A percentile compares a stretch with the other conserved stretches of the same genome.
Evolutionary conservation across 352 stramenopile species (phyloP).

Genomic region (Elongisporangium undulatum): DNA sequence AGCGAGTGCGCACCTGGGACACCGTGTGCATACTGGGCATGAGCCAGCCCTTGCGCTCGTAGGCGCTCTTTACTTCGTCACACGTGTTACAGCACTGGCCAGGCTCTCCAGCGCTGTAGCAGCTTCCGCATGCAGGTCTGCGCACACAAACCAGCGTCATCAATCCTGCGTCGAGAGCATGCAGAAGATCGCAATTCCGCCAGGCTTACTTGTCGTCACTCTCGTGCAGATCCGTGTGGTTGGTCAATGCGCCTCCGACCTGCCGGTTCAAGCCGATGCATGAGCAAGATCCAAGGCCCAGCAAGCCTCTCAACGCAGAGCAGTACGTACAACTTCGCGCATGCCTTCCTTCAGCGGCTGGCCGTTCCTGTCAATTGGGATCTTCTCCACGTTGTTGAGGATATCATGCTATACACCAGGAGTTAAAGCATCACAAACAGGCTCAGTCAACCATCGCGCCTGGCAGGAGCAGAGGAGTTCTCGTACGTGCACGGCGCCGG

Average conservation of each 20-base stretch:
- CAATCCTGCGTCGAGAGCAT: neutral
- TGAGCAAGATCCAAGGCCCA: neutral
- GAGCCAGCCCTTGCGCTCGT: slow-evolving; percentile 65
- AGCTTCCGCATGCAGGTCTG: slow-evolving; percentile 65
- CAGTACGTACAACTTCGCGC: slow-evolving; percentile 27
- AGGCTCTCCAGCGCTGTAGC: slow-evolving; percentile 63
- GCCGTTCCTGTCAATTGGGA: slow-evolving; percentile 45
- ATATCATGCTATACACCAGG: slow-evolving; percentile 53
- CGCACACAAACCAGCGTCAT: neutral
- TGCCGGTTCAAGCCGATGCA: slow-evolving; percentile 4
- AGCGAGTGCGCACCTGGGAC: slow-evolving; percentile 25
- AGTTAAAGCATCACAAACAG: neutral
- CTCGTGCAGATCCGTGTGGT: slow-evolving; percentile 60
- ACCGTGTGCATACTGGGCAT: slow-evolving; percentile 79
- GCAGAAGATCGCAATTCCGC: neutral
- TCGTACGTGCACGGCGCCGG: slow-evolving; percentile 47
- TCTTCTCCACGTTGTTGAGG: slow-evolving; percentile 78
- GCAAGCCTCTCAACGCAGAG: neutral
- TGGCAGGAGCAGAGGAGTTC: neutral
- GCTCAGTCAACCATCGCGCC: neutral
- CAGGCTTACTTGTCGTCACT: slow-evolving; percentile 41
- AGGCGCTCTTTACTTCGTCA: slow-evolving; percentile 56
- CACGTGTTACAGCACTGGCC: slow-evolving; percentile 74
- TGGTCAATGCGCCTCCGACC: slow-evolving; percentile 70
- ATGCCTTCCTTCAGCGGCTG: slow-evolving; percentile 40